Evolutionary conservation across 192 early-diverging fungal species (phyloP).

Genomic region (Chytriomyces hyalinus): DNA sequence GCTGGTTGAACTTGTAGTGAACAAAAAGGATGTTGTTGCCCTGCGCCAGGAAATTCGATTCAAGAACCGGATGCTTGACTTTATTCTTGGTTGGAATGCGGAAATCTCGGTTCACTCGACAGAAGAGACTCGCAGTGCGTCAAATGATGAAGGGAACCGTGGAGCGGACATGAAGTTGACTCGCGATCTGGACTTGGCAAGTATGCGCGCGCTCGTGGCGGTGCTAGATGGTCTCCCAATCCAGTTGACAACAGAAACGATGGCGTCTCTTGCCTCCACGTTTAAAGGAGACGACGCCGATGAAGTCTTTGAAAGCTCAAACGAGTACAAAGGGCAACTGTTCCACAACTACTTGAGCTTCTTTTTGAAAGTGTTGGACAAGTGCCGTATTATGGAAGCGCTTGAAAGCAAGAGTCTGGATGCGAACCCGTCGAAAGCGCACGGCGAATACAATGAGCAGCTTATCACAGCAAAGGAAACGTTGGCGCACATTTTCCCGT

Average conservation of each 20-base stretch:
- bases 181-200: slow-evolving; percentile 76
- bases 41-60: slow-evolving; percentile 75
- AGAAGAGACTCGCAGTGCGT: neutral
- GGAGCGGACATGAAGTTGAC: slow-evolving; percentile 59
- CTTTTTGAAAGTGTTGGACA: slow-evolving; percentile 74
- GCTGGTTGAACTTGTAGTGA: slow-evolving; percentile 73
- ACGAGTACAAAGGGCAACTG: slow-evolving; percentile 64
- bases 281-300: slow-evolving; percentile 24
- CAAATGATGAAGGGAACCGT: neutral
- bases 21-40: slow-evolving; percentile 74
- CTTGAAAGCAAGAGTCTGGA: slow-evolving; percentile 26
- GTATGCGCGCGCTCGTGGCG: slow-evolving; percentile 74
- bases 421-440: slow-evolving; percentile 11
- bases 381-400: slow-evolving; percentile 67
- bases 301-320: slow-evolving; percentile 25
- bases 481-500: slow-evolving; percentile 64
- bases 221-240: slow-evolving; percentile 75
- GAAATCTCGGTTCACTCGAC: slow-evolving; percentile 46
- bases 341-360: slow-evolving; percentile 80
- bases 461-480: slow-evolving; percentile 58
- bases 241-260: slow-evolving; percentile 54
- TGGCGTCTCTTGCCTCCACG: neutral
- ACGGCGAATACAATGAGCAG: slow-evolving; percentile 31
- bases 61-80: slow-evolving; percentile 73
- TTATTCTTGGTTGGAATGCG: slow-evolving; percentile 78